Evolutionary conservation across 2,329 filamentous ascomycete genomes (phyloP), one percentile per base, ranked within the genome.

Genomic region (Blastomyces silverae): DNA sequence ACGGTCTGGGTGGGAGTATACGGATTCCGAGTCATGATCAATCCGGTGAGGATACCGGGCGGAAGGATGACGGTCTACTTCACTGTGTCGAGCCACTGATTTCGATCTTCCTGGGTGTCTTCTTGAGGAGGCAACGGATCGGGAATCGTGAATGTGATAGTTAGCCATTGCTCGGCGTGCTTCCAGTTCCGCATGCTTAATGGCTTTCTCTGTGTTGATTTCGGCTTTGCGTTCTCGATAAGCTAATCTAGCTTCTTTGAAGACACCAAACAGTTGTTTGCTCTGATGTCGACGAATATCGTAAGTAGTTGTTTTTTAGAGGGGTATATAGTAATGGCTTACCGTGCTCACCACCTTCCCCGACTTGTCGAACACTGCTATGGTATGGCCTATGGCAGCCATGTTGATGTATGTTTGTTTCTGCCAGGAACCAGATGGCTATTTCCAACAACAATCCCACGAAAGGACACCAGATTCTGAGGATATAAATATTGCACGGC

Each of bases 281-380:
- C 91, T 91, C 91, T 95, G 73, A 46, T 64, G 25, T 63, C 42
- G 63, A 65, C 25, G 39, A 53, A 53, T 25, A 28, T 52, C 15
- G 42, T 42, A 11, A 61, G 25, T 6, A 31, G 28, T 22, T 34
- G 3, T 37, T 31, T n/a, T 3, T 31, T 34, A 37, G 46, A 25
- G 25, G 20, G 20, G 22, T 15, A 39, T 60, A 53, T 48, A 66
- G 58, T 60, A 67, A 64, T 62, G 66, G 68, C 88, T 76, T 82
- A 92, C 91, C 66, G 89, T 94, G 82, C 88, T 92, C 71, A 96
- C 90, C 61, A 96, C 87, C 79, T 96, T 95, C 72, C 91, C 91
- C 65, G 91, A 94, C 76, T 86, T 92, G 80, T 96, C 94, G 78
- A 96, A 89, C 72, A 96, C 90, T 69, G 91, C 92, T 70, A 96